Evolutionary conservation across 192 early-diverging fungal genomes (phyloP), one percentile per base, ranked within the genome.

Genomic region (Coemansia sp.): DNA sequence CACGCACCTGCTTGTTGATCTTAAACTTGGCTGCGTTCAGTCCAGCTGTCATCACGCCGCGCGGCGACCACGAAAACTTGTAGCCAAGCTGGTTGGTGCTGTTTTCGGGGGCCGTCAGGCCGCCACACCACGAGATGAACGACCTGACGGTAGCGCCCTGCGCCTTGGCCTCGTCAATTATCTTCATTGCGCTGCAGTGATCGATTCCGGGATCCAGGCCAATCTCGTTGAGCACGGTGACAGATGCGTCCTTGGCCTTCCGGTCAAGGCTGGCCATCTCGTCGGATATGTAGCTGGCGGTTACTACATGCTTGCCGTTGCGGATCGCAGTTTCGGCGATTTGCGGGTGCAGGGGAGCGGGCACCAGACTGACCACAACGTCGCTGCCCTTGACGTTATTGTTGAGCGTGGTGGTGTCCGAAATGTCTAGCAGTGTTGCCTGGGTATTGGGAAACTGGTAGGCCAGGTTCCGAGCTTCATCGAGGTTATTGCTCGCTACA

Each of bases 131-230:
- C 23, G 93, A 96, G 34, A 93, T 83, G 59, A 98, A 98, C 3
- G 92, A 93, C 20, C 61, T 69, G 25, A 87, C 53, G 25, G 74
- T 79, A 17, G 87, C 86, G 14, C 91, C 91, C 22, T 81, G 69
- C 3, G 67, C 62, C 42, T 91, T 86, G 26, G 90, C 91, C 42
- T 90, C 85, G 44, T 96, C 88, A 53, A 99, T 94, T 47, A 92
- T 85, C 64, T 93, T 92, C 85, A 97, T 93, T 14, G 95, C 94
- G 41, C 89, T 90, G 78, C 94, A 81, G 63, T 99, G 96, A 63
- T 99, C 96, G 58, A 99, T 96, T 56, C 92, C 96, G 4, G 96
- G 96, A 77, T 99, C 96, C 45, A 99, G 79, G 8, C 96, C 96
- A 50, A 99, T 92, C 76, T 99, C 96, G 73, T 97, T 97, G 67